Evolutionary conservation across 2,329 filamentous ascomycete genomes (phyloP).

Genomic region (Pseudocercospora ulei): DNA sequence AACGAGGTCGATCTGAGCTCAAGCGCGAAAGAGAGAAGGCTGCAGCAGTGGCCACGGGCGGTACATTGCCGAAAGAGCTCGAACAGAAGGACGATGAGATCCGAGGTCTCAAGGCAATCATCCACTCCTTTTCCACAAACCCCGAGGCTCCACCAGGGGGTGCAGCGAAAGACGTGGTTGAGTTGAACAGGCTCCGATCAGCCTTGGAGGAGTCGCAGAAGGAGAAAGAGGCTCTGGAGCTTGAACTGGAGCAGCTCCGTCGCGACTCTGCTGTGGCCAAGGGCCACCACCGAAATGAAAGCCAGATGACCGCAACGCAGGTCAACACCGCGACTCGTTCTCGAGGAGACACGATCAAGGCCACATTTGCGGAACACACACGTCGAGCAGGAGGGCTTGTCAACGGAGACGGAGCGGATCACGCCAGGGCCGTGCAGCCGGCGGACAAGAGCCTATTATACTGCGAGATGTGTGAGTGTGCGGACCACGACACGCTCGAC

Average conservation of each 20-base stretch:
- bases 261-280: slow-evolving; percentile 36
- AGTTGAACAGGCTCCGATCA: slow-evolving; percentile 50
- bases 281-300: slow-evolving; percentile 35
- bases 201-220: slow-evolving; percentile 63
- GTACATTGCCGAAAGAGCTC: slow-evolving; percentile 56
- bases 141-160: slow-evolving; percentile 37
- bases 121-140: slow-evolving; percentile 83
- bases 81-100: slow-evolving; percentile 97
- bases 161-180: slow-evolving; percentile 32
- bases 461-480: slow-evolving; percentile 93
- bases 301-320: slow-evolving; percentile 27
- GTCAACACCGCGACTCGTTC: slow-evolving; percentile 23
- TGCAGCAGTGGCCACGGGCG: slow-evolving; percentile 44
- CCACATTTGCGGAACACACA: slow-evolving; percentile 55
- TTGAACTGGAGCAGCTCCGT: slow-evolving; percentile 64
- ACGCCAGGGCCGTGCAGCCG: slow-evolving; percentile 8
- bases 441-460: slow-evolving; percentile 45
- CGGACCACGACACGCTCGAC: slow-evolving; percentile 84
- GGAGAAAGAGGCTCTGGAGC: slow-evolving; percentile 74
- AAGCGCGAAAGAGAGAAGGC: slow-evolving; percentile 79
- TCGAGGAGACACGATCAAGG: slow-evolving; percentile 51
- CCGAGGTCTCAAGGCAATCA: slow-evolving; percentile 90
- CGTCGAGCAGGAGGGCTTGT: slow-evolving; percentile 28
- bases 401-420: slow-evolving; percentile 6
- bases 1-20: slow-evolving; percentile 78